These are phyloP conservation scores for Parastagonospora nodorum DNA, from an alignment of 2,329 filamentous ascomycete species.

Conservation along the genomic window DNA sequence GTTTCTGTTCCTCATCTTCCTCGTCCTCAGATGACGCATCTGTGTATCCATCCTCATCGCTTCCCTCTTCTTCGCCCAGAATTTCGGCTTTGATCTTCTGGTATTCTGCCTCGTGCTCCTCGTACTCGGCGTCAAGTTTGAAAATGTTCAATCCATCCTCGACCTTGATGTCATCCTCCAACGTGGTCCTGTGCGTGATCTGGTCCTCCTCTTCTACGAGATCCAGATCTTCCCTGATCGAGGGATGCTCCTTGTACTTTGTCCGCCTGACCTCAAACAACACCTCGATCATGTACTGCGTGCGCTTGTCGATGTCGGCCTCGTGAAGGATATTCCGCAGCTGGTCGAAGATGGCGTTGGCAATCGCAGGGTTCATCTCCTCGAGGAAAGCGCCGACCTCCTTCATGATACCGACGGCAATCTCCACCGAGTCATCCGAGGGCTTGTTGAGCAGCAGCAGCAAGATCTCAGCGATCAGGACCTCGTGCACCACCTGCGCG, in stretches of 20 bases:
- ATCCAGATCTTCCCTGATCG: slow-evolving; percentile 90
- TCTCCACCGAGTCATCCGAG: slow-evolving; percentile 96
- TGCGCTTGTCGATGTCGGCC: slow-evolving; percentile 93
- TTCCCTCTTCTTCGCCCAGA: slow-evolving; percentile 72
- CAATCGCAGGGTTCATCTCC: slow-evolving; percentile 89
- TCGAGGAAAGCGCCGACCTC: slow-evolving; percentile 94
- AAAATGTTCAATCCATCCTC: slow-evolving; percentile 93
- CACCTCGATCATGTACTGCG: slow-evolving; percentile 99
- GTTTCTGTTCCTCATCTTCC: slow-evolving; percentile 77
- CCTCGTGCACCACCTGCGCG: slow-evolving; percentile 93
- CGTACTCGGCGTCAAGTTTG: slow-evolving; percentile 89
- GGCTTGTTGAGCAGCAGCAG: slow-evolving; percentile 92
- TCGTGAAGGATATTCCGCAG: slow-evolving; percentile 95
- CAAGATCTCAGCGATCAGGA: slow-evolving; percentile 89
- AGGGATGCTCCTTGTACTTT: slow-evolving; percentile 92
- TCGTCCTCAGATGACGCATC: slow-evolving; percentile 72
- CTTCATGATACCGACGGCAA: slow-evolving; percentile 89
- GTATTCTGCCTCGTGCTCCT: slow-evolving; percentile 89
- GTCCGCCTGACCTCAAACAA: slow-evolving; percentile 96
- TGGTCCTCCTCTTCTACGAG: slow-evolving; percentile 97
- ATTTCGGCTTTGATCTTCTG: slow-evolving; percentile 91
- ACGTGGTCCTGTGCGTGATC: slow-evolving; percentile 82
- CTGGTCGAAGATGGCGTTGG: slow-evolving; percentile 90
- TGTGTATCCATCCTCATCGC: slow-evolving; percentile 72
- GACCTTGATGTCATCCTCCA: slow-evolving; percentile 77